phyloP scores from a whole-genome alignment of 1,139 yeast species.

The Lodderomyces oxycetoniae region DNA sequence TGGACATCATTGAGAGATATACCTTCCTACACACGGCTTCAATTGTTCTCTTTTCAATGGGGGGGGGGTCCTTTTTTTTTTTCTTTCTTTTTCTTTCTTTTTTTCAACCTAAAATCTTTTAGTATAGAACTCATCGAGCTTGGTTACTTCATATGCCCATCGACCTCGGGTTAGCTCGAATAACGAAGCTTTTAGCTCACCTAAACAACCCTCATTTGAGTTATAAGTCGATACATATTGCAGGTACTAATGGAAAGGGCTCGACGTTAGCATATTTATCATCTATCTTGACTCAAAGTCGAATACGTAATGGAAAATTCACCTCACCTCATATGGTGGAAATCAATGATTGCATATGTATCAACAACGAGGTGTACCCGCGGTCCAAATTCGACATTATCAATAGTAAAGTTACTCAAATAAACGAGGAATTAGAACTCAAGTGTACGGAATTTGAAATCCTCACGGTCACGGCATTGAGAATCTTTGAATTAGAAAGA shows the following conservation, averaged over 20 bases:
- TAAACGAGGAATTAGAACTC: constrained; percentile 35
- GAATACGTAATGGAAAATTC: constrained; percentile 63
- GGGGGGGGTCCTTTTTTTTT: constrained; percentile 3
- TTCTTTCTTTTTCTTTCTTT: constrained; percentile 3
- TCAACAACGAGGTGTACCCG: constrained; percentile 57
- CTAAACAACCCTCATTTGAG: constrained; percentile 65
- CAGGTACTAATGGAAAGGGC: constrained; percentile 96
- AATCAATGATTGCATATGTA: constrained; percentile 69
- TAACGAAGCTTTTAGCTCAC: constrained; percentile 47
- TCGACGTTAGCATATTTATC: constrained; percentile 78
- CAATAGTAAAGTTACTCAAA: constrained; percentile 32
- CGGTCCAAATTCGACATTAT: constrained; percentile 40
- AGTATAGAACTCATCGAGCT: background rate
- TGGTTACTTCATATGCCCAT: constrained; percentile 37
- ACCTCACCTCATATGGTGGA: constrained; percentile 80
- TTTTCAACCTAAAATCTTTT: background rate
- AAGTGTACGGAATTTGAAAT: constrained; percentile 86
- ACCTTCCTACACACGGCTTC: no score
- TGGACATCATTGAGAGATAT: constrained; percentile 9
- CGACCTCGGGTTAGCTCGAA: constrained; percentile 62
- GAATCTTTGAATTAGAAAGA: constrained; percentile 55
- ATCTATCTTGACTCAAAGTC: constrained; percentile 47
- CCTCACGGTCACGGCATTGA: constrained; percentile 77
- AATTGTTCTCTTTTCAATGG: no score
- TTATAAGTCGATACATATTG: constrained; percentile 71